Evolutionary conservation across 371 early-diverging fungal genomes (phyloP).

Genomic region (Nosema bombycis): DNA sequence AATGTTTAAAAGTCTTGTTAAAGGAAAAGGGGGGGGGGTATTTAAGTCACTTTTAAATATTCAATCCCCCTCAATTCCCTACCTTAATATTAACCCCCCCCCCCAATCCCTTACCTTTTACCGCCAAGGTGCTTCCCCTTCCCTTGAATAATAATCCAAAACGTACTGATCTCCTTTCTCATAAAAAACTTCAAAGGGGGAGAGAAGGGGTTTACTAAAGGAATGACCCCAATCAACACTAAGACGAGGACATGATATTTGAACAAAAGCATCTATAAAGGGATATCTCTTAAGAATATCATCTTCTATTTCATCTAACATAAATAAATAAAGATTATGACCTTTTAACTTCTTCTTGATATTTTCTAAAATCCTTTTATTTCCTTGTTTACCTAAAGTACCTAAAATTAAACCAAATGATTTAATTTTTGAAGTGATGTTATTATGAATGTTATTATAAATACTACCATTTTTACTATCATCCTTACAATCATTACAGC

Average conservation of each 20-base stretch:
- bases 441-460: too few species aligned
- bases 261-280: constrained; percentile 72
- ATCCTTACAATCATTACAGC: too few species aligned
- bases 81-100: too few species aligned
- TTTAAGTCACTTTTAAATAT: too few species aligned
- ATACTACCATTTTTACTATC: too few species aligned
- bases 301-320: constrained; percentile 61
- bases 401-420: constrained; percentile 82
- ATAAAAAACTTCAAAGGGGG: constrained; percentile 85
- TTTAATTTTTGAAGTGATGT: constrained; percentile 66
- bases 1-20: neutral
- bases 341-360: constrained; percentile 47
- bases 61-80: too few species aligned
- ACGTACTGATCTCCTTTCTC: constrained; percentile 65
- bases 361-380: constrained; percentile 74
- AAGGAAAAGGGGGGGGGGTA: too few species aligned
- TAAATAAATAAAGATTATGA: constrained; percentile 66
- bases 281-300: constrained; percentile 32
- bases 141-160: constrained; percentile 65
- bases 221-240: constrained; percentile 98
- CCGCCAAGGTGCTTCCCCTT: constrained; percentile 55
- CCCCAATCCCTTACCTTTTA: too few species aligned
- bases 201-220: constrained; percentile 81
- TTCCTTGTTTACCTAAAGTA: constrained; percentile 94
- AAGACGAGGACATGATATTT: constrained; percentile 90